These are phyloP conservation scores for Aureobasidium sp. DNA, from an alignment of 2,329 filamentous ascomycete genomes.

Conservation along the genomic window DNA sequence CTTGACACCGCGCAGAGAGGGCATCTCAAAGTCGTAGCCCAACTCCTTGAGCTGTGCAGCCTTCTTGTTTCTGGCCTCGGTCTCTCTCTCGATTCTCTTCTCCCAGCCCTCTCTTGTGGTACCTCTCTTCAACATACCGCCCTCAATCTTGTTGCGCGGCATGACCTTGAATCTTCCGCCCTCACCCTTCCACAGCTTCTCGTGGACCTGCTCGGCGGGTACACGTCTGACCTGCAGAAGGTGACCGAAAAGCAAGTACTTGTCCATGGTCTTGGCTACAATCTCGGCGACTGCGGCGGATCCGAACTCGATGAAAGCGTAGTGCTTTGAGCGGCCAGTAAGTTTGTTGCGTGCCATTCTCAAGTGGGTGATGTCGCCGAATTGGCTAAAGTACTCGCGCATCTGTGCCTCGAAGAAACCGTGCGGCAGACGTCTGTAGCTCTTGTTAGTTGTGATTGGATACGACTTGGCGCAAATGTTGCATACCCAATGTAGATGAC, in stretches of 20 bases:
- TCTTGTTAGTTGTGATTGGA: neutral
- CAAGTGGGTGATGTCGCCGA: slow-evolving; percentile 71
- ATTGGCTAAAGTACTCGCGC: slow-evolving; percentile 88
- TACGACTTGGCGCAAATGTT: neutral
- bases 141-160: slow-evolving; percentile 81
- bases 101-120: slow-evolving; percentile 71
- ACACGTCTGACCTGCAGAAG: slow-evolving; percentile 82
- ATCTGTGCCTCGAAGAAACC: slow-evolving; percentile 98
- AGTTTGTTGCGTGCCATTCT: slow-evolving; percentile 86
- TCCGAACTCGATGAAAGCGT: slow-evolving; percentile 85
- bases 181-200: slow-evolving; percentile 80
- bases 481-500: slow-evolving; percentile 74
- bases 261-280: slow-evolving; percentile 93
- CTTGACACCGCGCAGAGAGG: slow-evolving; percentile 60
- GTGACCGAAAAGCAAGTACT: slow-evolving; percentile 91
- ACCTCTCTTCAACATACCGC: slow-evolving; percentile 65
- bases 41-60: slow-evolving; percentile 68
- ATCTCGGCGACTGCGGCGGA: slow-evolving; percentile 76
- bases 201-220: slow-evolving; percentile 68
- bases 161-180: slow-evolving; percentile 84
- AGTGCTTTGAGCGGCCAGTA: slow-evolving; percentile 88
- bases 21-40: slow-evolving; percentile 76
- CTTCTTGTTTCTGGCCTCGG: slow-evolving; percentile 60
- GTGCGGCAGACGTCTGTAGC: slow-evolving; percentile 64
- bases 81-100: slow-evolving; percentile 65